Percentiles rank a stretch among this genome's conserved stretches.
phyloP scores from a whole-genome alignment of 2,329 filamentous ascomycete species.

The Microcera coccophila region DNA sequence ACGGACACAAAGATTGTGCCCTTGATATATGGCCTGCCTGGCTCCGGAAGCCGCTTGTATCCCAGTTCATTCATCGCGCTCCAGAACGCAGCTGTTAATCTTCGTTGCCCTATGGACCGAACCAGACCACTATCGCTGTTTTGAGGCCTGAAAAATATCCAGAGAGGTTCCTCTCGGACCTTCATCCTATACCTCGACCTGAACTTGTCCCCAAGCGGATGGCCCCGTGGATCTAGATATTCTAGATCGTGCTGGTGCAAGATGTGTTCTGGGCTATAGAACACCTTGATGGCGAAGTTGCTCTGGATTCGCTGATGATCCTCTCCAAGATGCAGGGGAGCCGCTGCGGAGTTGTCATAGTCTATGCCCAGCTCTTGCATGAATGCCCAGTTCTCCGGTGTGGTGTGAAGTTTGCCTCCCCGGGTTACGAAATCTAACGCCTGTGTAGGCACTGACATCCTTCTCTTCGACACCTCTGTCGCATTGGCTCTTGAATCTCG shows the following conservation, averaged over 20 bases:
- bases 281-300: slow-evolving; percentile 22
- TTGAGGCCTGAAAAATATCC: slow-evolving; percentile 26
- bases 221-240: slow-evolving; percentile 31
- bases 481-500: too few relatives aligned
- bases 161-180: slow-evolving; percentile 28
- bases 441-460: too few relatives aligned
- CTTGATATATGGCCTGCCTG: slow-evolving; percentile 3
- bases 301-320: slow-evolving; percentile 10
- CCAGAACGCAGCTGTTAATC: slow-evolving; percentile 28
- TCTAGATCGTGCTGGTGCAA: slow-evolving; percentile 32
- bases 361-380: slow-evolving; percentile 25
- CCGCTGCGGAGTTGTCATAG: slow-evolving; percentile 20
- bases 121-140: slow-evolving; percentile 22
- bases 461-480: too few relatives aligned
- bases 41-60: slow-evolving; percentile 12
- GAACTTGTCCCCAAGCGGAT: slow-evolving; percentile 28
- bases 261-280: slow-evolving; percentile 28
- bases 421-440: too few relatives aligned
- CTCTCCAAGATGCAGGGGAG: slow-evolving; percentile 8
- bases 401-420: slow-evolving; percentile 28
- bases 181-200: slow-evolving; percentile 27
- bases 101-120: slow-evolving; percentile 20
- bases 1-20: slow-evolving; percentile 20
- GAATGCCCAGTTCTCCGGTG: slow-evolving; percentile 26
- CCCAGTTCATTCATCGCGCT: slow-evolving; percentile 25